These are phyloP conservation scores for Solanum appendiculatum DNA, from an alignment of 257 asterid genomes.

Conservation along the genomic window DNA sequence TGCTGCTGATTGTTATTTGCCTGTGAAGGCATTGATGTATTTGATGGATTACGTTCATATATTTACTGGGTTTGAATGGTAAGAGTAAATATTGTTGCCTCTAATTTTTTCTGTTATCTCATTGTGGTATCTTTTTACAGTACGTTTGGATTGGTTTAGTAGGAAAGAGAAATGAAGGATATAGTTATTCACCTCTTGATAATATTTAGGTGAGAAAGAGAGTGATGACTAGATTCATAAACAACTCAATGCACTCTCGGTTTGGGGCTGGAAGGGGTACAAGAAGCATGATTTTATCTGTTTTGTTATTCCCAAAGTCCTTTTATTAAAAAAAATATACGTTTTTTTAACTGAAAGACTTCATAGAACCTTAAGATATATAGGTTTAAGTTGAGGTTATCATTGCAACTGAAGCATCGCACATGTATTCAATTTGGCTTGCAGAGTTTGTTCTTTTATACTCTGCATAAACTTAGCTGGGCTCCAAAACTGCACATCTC, in stretches of 20 bases:
- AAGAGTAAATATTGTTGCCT: constrained; percentile 3
- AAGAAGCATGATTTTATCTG: background rate
- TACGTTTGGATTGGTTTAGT: background rate
- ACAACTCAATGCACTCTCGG: background rate
- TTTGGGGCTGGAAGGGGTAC: background rate
- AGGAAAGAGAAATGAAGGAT: background rate
- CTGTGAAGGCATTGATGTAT: constrained; percentile 74
- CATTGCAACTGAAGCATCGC: background rate
- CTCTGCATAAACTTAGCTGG: background rate
- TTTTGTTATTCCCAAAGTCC: background rate
- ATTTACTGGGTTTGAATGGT: constrained; percentile 67
- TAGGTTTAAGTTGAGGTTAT: background rate
- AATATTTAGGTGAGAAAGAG: background rate
- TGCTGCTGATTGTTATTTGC: constrained; percentile 74
- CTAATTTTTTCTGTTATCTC: background rate
- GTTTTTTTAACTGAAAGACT: background rate
- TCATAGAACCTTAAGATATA: background rate
- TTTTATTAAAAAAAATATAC: background rate
- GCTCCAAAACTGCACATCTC: background rate
- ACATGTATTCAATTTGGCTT: background rate
- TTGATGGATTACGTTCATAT: constrained; percentile 66
- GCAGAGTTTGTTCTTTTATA: background rate
- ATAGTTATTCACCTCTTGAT: background rate
- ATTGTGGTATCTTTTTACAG: background rate
- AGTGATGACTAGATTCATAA: background rate